phyloP scores from a whole-genome alignment of 495 filamentous ascomycete genomes.

The Penicillium psychrofluorescens region DNA sequence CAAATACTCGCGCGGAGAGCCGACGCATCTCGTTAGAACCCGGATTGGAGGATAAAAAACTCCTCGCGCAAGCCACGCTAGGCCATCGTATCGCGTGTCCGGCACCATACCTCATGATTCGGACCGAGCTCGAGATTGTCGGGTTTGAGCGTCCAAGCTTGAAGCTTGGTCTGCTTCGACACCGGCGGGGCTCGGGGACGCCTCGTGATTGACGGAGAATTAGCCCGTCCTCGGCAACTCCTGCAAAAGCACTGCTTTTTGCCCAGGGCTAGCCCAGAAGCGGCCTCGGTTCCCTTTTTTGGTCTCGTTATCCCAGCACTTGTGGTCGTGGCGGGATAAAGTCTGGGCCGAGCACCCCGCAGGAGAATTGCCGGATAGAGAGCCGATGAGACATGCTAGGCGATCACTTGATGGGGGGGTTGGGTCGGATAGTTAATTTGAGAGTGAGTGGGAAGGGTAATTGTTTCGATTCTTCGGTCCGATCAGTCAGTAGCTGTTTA shows the following conservation, averaged over 20 bases:
- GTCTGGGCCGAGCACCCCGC: conserved; percentile 10
- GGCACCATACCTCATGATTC: background rate
- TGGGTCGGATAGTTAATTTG: too few species aligned
- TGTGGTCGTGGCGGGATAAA: background rate
- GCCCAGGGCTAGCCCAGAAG: background rate
- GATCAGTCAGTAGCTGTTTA: too few species aligned
- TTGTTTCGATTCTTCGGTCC: too few species aligned
- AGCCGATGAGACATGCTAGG: background rate
- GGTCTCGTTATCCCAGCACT: too few species aligned
- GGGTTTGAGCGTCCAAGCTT: background rate
- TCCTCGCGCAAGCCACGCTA: too few species aligned
- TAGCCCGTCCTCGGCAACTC: too few species aligned
- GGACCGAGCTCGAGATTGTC: background rate
- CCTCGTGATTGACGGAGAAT: too few species aligned
- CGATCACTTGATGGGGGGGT: background rate
- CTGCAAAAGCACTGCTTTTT: too few species aligned
- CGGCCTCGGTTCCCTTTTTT: background rate
- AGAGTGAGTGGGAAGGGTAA: too few species aligned
- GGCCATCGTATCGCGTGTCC: too few species aligned
- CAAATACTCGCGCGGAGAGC: background rate
- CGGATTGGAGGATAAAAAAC: background rate
- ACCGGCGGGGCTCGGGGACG: too few species aligned
- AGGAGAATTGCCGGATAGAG: conserved; percentile 20
- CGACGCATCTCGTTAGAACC: background rate
- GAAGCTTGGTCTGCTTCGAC: background rate